Evolutionary conservation across 2,329 filamentous ascomycete species (phyloP).

Genomic region (Cercospora citrullina): DNA sequence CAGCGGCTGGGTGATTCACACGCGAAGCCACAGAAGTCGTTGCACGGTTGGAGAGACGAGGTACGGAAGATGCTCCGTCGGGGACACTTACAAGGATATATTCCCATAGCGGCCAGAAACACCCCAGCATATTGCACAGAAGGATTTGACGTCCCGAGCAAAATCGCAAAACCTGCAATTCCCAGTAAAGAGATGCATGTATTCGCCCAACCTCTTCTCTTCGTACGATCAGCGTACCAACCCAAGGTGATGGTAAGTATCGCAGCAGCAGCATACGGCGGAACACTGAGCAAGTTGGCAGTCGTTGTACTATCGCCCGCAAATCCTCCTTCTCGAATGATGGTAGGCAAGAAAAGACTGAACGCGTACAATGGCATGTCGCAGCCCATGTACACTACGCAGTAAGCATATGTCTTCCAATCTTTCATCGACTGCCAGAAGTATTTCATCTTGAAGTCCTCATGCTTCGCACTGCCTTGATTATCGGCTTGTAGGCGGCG

Average conservation of each 20-base stretch:
- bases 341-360: constrained; percentile 75
- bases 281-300: constrained; percentile 72
- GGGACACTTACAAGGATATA: constrained; percentile 57
- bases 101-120: constrained; percentile 82
- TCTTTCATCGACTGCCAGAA: constrained; percentile 72
- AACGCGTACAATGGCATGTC: constrained; percentile 74
- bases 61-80: background rate
- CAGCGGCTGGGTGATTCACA: background rate
- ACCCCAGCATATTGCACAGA: constrained; percentile 77
- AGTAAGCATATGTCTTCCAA: constrained; percentile 79
- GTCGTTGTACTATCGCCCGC: constrained; percentile 56
- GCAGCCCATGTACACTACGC: constrained; percentile 75
- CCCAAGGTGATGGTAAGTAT: constrained; percentile 69
- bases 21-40: background rate
- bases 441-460: constrained; percentile 71
- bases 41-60: background rate
- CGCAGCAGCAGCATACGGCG: constrained; percentile 72
- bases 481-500: constrained; percentile 68
- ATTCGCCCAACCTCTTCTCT: constrained; percentile 76
- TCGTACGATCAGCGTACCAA: constrained; percentile 73
- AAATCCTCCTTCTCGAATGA: constrained; percentile 61
- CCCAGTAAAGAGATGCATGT: constrained; percentile 69
- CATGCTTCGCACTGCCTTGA: constrained; percentile 72
- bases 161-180: constrained; percentile 76
- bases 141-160: constrained; percentile 63